These are phyloP conservation scores for Bipolaris victoriae DNA, from an alignment of 2,329 filamentous ascomycete species.

Conservation along the genomic window DNA sequence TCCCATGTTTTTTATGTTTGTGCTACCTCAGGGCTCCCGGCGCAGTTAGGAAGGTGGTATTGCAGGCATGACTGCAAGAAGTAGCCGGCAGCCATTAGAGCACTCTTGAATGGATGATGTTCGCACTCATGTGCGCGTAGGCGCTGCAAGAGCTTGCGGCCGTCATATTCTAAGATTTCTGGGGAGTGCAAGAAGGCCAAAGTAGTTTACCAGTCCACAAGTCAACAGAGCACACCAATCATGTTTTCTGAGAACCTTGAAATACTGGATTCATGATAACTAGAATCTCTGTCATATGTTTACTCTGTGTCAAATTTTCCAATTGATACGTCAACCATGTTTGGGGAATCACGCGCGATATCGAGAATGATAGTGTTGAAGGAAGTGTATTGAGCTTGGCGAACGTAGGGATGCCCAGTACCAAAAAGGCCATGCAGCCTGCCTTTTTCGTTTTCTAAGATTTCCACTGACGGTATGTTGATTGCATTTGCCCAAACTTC, in stretches of 20 bases:
- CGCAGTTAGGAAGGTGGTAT: background rate
- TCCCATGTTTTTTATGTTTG: background rate
- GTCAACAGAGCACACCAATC: too few species aligned
- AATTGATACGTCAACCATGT: background rate
- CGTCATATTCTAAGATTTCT: too few species aligned
- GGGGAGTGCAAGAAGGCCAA: too few species aligned
- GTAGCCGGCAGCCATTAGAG: background rate
- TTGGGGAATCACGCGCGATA: background rate
- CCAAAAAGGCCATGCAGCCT: too few species aligned
- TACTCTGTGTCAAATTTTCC: background rate
- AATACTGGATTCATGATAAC: background rate
- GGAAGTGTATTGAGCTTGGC: background rate
- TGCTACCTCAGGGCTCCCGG: background rate
- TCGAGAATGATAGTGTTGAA: too few species aligned
- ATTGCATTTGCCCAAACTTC: background rate
- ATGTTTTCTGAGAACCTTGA: background rate
- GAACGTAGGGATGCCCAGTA: too few species aligned
- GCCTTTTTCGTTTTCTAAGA: too few species aligned
- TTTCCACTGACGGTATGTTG: background rate
- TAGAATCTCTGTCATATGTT: background rate
- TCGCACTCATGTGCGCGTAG: too few species aligned
- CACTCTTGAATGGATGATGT: background rate
- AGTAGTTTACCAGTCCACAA: too few species aligned
- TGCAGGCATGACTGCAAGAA: background rate
- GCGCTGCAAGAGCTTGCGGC: too few species aligned